phyloP scores from a whole-genome alignment of 2,329 filamentous ascomycete species.

The Botrytis elliptica region DNA sequence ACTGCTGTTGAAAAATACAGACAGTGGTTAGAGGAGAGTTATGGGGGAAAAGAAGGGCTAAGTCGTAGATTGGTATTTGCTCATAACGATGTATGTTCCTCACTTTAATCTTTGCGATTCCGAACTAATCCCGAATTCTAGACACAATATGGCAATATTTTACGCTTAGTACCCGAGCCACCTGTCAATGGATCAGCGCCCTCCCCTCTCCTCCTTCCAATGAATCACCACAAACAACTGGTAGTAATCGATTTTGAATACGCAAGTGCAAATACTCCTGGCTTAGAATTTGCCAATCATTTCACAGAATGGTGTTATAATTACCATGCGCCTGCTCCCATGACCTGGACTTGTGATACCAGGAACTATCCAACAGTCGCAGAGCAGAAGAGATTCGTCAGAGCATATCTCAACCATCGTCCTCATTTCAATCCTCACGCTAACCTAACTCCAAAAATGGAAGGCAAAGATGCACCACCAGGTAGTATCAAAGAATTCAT shows the following conservation, averaged over 20 bases:
- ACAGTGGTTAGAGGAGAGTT: conserved; percentile 67
- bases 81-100: conserved; percentile 82
- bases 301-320: conserved; percentile 99
- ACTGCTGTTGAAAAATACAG: conserved; percentile 75
- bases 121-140: conserved; percentile 41
- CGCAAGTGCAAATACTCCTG: conserved; percentile 81
- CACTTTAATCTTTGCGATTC: conserved; percentile 15
- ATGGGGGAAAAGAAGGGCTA: conserved; percentile 65
- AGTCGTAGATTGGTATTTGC: conserved; percentile 82
- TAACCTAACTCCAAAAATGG: conserved; percentile 39
- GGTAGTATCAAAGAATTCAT: conserved; percentile 56
- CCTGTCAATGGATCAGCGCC: conserved; percentile 31
- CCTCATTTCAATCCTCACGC: conserved; percentile 60
- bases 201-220: conserved; percentile 82
- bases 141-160: conserved; percentile 98
- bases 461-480: conserved; percentile 31
- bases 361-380: conserved; percentile 72
- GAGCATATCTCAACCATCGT: conserved; percentile 80
- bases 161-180: conserved; percentile 69
- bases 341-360: conserved; percentile 66
- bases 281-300: conserved; percentile 94
- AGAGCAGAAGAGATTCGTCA: conserved; percentile 81
- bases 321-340: conserved; percentile 71
- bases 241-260: conserved; percentile 99
- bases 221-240: conserved; percentile 93